A percentile compares a stretch with the other conserved stretches of the same genome.
These are phyloP conservation scores for Agrocybe pediades DNA, from an alignment of 768 basidiomycete species.

Conservation along the genomic window DNA sequence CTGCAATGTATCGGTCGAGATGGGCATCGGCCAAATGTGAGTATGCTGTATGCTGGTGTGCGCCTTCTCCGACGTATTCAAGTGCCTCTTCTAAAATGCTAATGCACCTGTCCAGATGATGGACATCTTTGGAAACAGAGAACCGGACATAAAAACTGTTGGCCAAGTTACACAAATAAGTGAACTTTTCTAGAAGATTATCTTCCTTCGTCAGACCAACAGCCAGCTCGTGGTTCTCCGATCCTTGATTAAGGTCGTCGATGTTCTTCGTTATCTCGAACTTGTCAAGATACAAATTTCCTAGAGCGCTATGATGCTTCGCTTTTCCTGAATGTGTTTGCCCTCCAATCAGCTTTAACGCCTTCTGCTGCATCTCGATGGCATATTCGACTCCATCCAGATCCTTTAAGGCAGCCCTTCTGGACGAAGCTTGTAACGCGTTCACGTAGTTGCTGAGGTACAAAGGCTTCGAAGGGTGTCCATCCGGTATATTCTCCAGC, in stretches of 20 bases:
- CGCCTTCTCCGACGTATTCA: not conserved
- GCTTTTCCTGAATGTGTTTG: not conserved
- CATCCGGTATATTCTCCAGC: not conserved
- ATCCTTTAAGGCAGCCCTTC: not conserved
- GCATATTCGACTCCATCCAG: not conserved
- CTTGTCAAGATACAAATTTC: not conserved
- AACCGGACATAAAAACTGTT: not conserved
- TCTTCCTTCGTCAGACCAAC: conserved; percentile 2
- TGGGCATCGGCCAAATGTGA: conserved; percentile 2
- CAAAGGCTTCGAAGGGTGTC: conserved; percentile 1
- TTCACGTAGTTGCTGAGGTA: conserved; percentile 2
- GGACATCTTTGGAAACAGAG: too few species aligned
- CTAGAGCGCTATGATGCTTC: not conserved
- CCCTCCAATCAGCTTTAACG: not conserved
- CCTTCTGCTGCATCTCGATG: conserved; percentile 2
- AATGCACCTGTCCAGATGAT: not conserved
- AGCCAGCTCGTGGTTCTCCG: not conserved
- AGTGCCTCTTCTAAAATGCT: not conserved
- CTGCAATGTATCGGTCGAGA: not conserved
- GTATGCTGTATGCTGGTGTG: not conserved
- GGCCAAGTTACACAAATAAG: not conserved
- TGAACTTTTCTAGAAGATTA: not conserved
- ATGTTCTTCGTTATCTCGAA: not conserved
- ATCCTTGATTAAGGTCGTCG: not conserved
- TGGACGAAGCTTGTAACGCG: not conserved